phyloP scores from a whole-genome alignment of 495 filamentous ascomycete genomes.

The Thermothielavioides terrestris region DNA sequence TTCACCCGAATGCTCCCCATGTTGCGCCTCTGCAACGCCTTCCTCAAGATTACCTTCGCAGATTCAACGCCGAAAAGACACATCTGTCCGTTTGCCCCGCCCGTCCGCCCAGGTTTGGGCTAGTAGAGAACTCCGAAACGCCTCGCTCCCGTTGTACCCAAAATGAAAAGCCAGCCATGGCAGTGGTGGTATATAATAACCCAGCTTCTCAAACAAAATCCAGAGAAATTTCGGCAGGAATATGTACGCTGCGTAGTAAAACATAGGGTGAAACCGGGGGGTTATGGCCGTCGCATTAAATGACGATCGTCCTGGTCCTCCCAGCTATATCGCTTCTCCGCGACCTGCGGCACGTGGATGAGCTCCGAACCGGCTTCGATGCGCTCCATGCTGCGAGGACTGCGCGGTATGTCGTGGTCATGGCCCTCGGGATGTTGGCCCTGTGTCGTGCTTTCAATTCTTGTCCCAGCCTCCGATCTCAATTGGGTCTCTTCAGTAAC shows the following conservation, averaged over 20 bases:
- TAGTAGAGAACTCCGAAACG: background rate
- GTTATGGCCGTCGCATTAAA: too few species aligned
- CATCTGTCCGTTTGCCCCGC: background rate
- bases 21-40: background rate
- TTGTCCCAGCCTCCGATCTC: conserved; percentile 14
- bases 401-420: conserved; percentile 19
- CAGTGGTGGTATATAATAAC: background rate
- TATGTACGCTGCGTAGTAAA: background rate
- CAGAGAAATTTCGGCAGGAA: background rate
- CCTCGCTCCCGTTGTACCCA: conserved; percentile 4
- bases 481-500: too few species aligned
- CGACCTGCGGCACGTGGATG: conserved; percentile 43
- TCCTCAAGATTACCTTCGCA: background rate
- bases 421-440: conserved; percentile 1
- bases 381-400: conserved; percentile 31
- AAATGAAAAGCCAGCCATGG: background rate
- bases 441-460: conserved; percentile 2
- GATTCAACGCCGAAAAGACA: background rate
- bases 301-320: conserved; percentile 29
- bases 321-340: conserved; percentile 45
- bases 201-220: background rate
- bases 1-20: background rate
- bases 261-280: too few species aligned
- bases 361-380: conserved; percentile 35
- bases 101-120: background rate